Percentiles rank a stretch among this genome's conserved stretches.
These are phyloP conservation scores for Penicillium turbatum DNA, from an alignment of 495 filamentous ascomycete genomes.

Conservation along the genomic window DNA sequence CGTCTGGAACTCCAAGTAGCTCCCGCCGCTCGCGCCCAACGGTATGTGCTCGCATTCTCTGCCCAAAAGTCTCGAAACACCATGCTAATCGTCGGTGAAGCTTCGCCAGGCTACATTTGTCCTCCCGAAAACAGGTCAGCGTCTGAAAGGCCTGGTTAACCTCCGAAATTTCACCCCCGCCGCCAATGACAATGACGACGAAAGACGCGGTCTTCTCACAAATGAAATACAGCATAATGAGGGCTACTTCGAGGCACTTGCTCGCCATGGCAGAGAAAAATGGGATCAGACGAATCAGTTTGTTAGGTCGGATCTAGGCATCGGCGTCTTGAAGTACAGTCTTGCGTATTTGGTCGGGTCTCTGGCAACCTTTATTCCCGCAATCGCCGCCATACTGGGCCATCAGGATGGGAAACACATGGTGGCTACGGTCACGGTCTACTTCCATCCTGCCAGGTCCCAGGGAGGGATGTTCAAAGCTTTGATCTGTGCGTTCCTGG, in stretches of 20 bases:
- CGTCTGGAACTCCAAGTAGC: slow-evolving; percentile 33
- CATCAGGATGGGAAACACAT: slow-evolving; percentile 94
- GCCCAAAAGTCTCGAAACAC: neutral
- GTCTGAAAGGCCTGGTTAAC: slow-evolving; percentile 48
- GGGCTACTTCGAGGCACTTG: slow-evolving; percentile 13
- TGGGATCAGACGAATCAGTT: slow-evolving; percentile 33
- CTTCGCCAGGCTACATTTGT: slow-evolving; percentile 53
- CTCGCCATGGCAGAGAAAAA: slow-evolving; percentile 7
- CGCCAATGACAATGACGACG: slow-evolving; percentile 23
- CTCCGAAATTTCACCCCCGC: slow-evolving; percentile 32
- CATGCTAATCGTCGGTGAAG: slow-evolving; percentile 25
- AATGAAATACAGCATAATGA: slow-evolving; percentile 25
- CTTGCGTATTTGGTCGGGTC: slow-evolving; percentile 88
- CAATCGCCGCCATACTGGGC: slow-evolving; percentile 68
- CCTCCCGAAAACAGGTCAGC: slow-evolving; percentile 49
- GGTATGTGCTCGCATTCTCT: slow-evolving; percentile 20
- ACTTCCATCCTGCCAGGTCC: slow-evolving; percentile 92
- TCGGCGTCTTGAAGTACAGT: slow-evolving; percentile 85
- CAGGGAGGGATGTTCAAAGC: slow-evolving; percentile 90
- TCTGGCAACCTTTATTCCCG: slow-evolving; percentile 77
- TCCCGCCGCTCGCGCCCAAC: slow-evolving; percentile 42
- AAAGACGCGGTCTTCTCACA: slow-evolving; percentile 40
- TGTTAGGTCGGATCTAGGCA: slow-evolving; percentile 54
- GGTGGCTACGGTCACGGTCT: slow-evolving; percentile 88
- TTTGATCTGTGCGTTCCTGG: slow-evolving; percentile 72